Base-by-base conservation (phyloP, 2,329 filamentous ascomycete genomes). In the Paecilomyces dactylethromorphus region DNA sequence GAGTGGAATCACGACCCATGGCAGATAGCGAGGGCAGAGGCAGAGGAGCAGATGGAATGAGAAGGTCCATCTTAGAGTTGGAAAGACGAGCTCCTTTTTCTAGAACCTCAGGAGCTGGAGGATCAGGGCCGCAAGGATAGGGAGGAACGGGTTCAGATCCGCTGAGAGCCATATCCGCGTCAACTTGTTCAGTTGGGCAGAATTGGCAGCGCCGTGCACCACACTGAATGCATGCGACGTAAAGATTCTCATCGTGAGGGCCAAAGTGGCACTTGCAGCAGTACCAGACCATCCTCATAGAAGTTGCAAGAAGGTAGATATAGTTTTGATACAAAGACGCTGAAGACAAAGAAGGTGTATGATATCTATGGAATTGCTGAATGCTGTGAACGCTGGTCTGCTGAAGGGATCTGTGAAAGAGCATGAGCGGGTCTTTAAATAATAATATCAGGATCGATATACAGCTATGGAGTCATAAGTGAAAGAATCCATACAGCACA, bases 231-330 rank as follows among this genome's bases (percentile, higher is more conserved):
- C 71, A 74, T 52, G 62, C 39, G 26, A 59, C 55, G 63, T 71
- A 64, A 53, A 68, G 60, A 6, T 50, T 58, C 3, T 63, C 51
- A 50, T 65, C 64, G 65, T 69, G 67, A 58, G 72, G 72, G 26
- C 73, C 73, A 54, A 67, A 68, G 32, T 58, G 56, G 63, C 73
- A 75, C 4, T 60, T 51, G 54, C 71, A 74, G 62, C 73, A 75
- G 58, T 68, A 69, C 73, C 73, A 75, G 24, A 69, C 61, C 64
- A 66, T 67, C 13, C 61, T 62, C 64, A 66, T 64, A 24, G 8
- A 13, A 6, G 35, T 56, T 31, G 39, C 18, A 10, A 24, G 35
- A 56, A 56, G 49, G 32, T 29, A 53, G 51, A 52, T 35, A 51
- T 54, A n/a, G 52, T 50, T 50, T 31, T 15, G 15, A 54, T 24